Base-by-base conservation (phyloP, 2,329 filamentous ascomycete genomes). In the Alternaria arbusti region DNA sequence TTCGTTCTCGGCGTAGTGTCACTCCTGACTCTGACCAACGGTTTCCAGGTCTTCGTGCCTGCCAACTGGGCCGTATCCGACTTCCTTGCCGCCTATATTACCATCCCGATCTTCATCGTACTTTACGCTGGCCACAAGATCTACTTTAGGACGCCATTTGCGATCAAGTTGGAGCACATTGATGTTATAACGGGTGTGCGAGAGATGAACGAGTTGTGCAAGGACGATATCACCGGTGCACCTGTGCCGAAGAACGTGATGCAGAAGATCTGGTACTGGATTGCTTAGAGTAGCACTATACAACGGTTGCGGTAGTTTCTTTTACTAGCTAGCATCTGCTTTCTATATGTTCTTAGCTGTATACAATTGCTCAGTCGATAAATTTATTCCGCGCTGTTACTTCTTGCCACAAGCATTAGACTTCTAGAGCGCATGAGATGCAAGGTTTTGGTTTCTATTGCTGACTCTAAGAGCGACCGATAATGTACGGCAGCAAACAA, bases 21-120 rank as follows among this genome's bases (percentile, higher is more conserved):
- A 22, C 51, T 79, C 1, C 66, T 79, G 25, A 78, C 76, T 1
- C 61, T 79, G 22, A 79, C 76, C 45, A 79, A 78, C 52, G 77
- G 77, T 10, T 79, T 79, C 52, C 73, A 77, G 8, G 90, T 91
- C 1, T 93, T 93, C 64, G 79, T 79, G 32, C 74, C 74, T 12
- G 70, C 64, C 56, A 79, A 78, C 0, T 87, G 84, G 77, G 70
- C 66, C 44, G 78, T 80, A 0, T 72, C 83, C n/a, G 81, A 83
- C n/a, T 87, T 87, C 64, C 68, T 87, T 20, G 86, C 84, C 0
- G 82, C 82, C 1, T 86, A 86, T 63, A 83, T 86, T 15, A 84
- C 83, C 1, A 46, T 80, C 22, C 78, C 78, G 0, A 78, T 80
- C 20, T 79, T 78, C 65, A 30, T 79, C 6, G 73, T 67, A 10